phyloP scores from a whole-genome alignment of 1,284 basidiomycete species.

The Pisolithus thermaeus region DNA sequence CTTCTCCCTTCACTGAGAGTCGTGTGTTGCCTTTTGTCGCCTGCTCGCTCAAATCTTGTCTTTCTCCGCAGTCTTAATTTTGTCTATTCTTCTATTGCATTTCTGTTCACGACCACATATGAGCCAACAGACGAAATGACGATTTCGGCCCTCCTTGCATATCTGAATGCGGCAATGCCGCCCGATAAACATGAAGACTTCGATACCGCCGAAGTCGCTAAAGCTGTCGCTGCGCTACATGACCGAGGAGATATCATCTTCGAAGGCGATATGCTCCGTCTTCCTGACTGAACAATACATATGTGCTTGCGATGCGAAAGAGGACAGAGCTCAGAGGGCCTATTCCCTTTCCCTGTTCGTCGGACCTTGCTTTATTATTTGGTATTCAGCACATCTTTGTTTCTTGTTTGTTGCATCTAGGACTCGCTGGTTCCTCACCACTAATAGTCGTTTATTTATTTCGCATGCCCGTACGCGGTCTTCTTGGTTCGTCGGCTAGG shows the following conservation, averaged over 20 bases:
- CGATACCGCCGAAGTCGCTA: conserved; percentile 64
- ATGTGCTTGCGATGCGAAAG: too few species aligned
- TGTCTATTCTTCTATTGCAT: conserved; percentile 49
- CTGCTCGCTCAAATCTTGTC: conserved; percentile 4
- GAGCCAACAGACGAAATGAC: conserved; percentile 58
- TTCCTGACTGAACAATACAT: conserved; percentile 19
- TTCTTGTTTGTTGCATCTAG: too few species aligned
- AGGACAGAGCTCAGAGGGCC: too few species aligned
- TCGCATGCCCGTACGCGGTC: too few species aligned
- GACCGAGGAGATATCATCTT: conserved; percentile 49
- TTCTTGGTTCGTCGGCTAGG: too few species aligned
- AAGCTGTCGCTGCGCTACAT: conserved; percentile 46
- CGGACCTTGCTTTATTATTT: too few species aligned
- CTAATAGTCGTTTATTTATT: too few species aligned
- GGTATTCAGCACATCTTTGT: too few species aligned
- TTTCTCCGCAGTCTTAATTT: conserved; percentile 44
- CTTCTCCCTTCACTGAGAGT: not conserved
- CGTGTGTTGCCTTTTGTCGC: conserved; percentile 3
- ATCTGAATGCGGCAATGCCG: conserved; percentile 69
- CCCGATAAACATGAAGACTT: conserved; percentile 74
- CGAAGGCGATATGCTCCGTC: conserved; percentile 54
- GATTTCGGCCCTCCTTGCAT: conserved; percentile 58
- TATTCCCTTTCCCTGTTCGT: too few species aligned
- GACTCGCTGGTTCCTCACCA: too few species aligned
- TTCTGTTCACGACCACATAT: conserved; percentile 62